Evolutionary conservation across 441 rosid genomes (phyloP), one percentile per base, ranked within the genome.

Genomic region (Populus hybrid): DNA sequence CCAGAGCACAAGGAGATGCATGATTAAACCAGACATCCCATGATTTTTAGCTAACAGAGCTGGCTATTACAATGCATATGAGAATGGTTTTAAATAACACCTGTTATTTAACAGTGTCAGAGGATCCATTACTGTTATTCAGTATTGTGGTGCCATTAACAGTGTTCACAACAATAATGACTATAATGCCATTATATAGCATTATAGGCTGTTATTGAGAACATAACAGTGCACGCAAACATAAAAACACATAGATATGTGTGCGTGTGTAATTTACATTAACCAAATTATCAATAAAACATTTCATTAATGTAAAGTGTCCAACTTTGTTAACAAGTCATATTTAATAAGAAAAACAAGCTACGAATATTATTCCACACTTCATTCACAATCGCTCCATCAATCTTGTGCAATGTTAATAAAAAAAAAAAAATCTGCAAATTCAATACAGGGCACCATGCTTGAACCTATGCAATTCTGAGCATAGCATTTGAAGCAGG

Each of bases 401-500:
- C 7, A 28, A 46, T 28, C 53, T 75, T 32, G 18, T 26, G n/a
- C 23, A 35, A 23, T 57, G 30, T 34, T 7, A 21, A 46, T 32
- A 73, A 46, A 65, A 72, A 36, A 24, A 68, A 68, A 7, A 65
- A 73, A 35, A 10, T 46, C 57, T 10, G 57, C 2, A 14, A 11
- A 46, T 12, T 46, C 57, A 46, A 46, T 46, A 46, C 57, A 46
- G 57, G 16, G 57, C 57, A 46, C 57, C 57, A 46, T 46, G 16
- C 11, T 46, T 46, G 57, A 69, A 10, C 30, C 75, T 4, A 40
- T 1, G 1, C 12, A 40, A 65, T 42, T 76, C 11, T 28, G 12
- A 67, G 73, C 59, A 23, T 23, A 4, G 30, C 10, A 50, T 61
- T 70, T 79, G 24, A 67, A 74, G 32, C 63, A 68, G 69, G 42